Evolutionary conservation across 257 asterid genomes (phyloP), one percentile per base, ranked within the genome.

Genomic region (Sherardia arvensis): DNA sequence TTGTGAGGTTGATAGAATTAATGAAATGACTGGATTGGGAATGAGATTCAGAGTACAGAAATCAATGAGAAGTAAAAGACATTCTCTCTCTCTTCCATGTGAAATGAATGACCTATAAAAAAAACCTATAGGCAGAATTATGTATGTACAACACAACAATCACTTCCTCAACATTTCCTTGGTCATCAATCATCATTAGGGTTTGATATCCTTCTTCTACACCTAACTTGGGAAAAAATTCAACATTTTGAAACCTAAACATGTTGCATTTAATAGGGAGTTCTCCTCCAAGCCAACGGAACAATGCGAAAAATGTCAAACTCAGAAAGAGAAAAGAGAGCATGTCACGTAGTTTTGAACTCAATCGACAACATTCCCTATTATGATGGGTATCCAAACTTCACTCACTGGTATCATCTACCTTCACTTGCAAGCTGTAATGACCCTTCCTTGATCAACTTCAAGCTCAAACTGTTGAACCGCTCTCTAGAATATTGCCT

Each of bases 391-490:
- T 30, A 12, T 57, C 49, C 59, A 8, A n/a, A 32, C 54, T 62
- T 47, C 33, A 20, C 56, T 49, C 51, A 43, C 2, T 53, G 32
- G 28, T 53, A 43, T 70, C 55, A 70, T 28, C 68, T 62, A 62
- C 63, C 86, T 68, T 83, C 80, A 1, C 75, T 80, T 11, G 75
- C 83, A 56, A 77, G 34, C 65, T 71, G 80, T 53, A 87, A 53
- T 28, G 96, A 88, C 20, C 88, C 88, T 8, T 84, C 92, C 74
- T 65, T 80, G 79, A 74, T 80, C 67, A 88, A 62, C 72, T 86
- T 81, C 84, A 84, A 69, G 87, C 95, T 88, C 59, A 88, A 84
- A 70, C 79, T 84, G 77, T 82, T 84, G 78, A 86, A 84, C 65
- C 85, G 78, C 66, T 84, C 86, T 0, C 95, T 80, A 0, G 89